Base-by-base conservation (phyloP, 768 basidiomycete genomes). In the Agrocybe praecox region DNA sequence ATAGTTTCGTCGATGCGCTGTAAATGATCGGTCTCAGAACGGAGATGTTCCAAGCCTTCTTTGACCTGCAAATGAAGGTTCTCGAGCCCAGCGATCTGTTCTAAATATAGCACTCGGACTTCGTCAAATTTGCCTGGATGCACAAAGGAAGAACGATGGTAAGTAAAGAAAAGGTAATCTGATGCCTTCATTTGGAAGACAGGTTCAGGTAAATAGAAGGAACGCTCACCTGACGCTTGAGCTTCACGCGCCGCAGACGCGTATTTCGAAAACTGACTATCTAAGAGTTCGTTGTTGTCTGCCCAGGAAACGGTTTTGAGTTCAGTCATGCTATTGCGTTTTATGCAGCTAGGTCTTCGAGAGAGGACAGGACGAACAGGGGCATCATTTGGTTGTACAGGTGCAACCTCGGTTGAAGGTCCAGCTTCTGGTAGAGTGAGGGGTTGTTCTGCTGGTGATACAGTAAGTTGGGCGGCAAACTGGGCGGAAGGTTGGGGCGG, bases 271-370 rank as follows among this genome's bases (percentile, higher is more conserved):
- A 87, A 75, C 61, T 86, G 84, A 8, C 77, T 78, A 23, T 79
- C 75, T 73, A 85, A 78, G 3, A 40, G n/a, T 52, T 86, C 86
- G 12, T 58, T 58, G 56, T 86, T 81, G 71, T 88, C 89, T 22
- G 89, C 88, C 88, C 88, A 90, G 34, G 88, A 87, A 8, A 90
- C 88, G 6, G 82, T 81, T 72, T 90, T 90, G 17, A 77, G 74
- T 57, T 86, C 83, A 42, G 80, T 83, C 57, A 80, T 71, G 62
- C 79, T 80, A 19, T 72, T 74, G 54, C 85, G 81, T 69, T 83
- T 88, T 60, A 90, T 79, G 62, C 85, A 88, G 62, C 89, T 90
- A 56, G 86, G 76, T 58, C 82, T 74, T 53, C 66, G 58, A 23
- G 62, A 63, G 17, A 67, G 59, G 19, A 57, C 53, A 6, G 63